phyloP scores from a whole-genome alignment of 192 early-diverging fungal species.

The Bifiguratus adelaidae region DNA sequence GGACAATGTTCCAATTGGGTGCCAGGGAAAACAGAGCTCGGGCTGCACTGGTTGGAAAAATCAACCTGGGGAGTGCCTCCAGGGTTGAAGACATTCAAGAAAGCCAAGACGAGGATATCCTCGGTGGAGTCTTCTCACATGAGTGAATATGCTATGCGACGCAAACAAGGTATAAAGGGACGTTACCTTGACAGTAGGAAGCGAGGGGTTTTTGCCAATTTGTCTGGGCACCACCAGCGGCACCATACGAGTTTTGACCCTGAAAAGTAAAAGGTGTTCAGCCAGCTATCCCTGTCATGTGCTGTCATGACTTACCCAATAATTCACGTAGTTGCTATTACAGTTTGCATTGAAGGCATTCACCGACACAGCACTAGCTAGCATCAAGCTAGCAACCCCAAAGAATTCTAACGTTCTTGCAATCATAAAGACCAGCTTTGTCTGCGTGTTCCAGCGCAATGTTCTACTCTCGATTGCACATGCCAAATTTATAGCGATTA shows the following conservation, averaged over 20 bases:
- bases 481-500: no score
- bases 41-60: constrained; percentile 54
- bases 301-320: neutral
- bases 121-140: constrained; percentile 1
- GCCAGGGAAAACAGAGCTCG: constrained; percentile 33
- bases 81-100: constrained; percentile 26
- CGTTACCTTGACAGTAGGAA: neutral
- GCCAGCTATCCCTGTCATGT: neutral
- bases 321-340: constrained; percentile 2
- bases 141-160: neutral
- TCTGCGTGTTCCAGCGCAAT: no score
- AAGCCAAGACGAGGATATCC: constrained; percentile 3
- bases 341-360: constrained; percentile 2
- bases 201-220: constrained; percentile 2
- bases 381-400: neutral
- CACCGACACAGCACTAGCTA: neutral
- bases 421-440: no score
- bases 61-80: constrained; percentile 54
- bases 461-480: no score
- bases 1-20: constrained; percentile 61
- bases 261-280: neutral
- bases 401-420: no score
- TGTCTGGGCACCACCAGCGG: neutral
- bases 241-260: constrained; percentile 7
- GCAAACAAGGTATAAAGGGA: neutral